Percentiles rank a stretch among this genome's conserved stretches.
Conservation (phyloP, 495 filamentous ascomycete species). For the Penicillium turbatum region DNA sequence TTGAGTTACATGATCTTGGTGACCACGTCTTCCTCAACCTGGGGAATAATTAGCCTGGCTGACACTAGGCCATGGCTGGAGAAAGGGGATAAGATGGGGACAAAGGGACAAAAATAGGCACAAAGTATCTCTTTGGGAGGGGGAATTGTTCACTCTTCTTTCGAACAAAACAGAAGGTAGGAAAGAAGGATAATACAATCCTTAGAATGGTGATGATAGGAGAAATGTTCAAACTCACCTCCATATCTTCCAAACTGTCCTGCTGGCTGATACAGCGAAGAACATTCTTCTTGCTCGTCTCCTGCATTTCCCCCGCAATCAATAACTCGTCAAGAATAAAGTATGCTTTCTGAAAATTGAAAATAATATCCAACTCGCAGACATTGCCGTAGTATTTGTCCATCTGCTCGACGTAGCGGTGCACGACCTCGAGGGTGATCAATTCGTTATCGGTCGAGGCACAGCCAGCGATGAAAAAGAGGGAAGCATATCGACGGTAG, state of each 20-base stretch:
- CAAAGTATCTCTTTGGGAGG: background rate
- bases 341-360: slow-evolving; percentile 99
- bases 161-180: no score
- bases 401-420: slow-evolving; percentile 99
- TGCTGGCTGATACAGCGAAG: slow-evolving; percentile 91
- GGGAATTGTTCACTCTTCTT: background rate
- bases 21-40: slow-evolving; percentile 91
- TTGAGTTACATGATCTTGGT: slow-evolving; percentile 84
- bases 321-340: slow-evolving; percentile 97
- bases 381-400: slow-evolving; percentile 99
- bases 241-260: slow-evolving; percentile 93
- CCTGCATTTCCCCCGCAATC: slow-evolving; percentile 94
- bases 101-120: background rate
- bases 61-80: slow-evolving; percentile 11
- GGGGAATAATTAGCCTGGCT: slow-evolving; percentile 57
- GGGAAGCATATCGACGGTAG: slow-evolving; percentile 95
- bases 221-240: slow-evolving; percentile 60
- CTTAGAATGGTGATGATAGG: background rate
- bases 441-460: slow-evolving; percentile 93
- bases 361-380: slow-evolving; percentile 98
- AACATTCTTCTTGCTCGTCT: slow-evolving; percentile 99
- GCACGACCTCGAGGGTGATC: slow-evolving; percentile 96
- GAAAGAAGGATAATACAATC: background rate
- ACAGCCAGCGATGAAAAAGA: slow-evolving; percentile 99
- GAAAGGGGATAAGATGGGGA: background rate